Conservation (phyloP, 192 early-diverging fungal genomes). For the Mortierella antarctica region DNA sequence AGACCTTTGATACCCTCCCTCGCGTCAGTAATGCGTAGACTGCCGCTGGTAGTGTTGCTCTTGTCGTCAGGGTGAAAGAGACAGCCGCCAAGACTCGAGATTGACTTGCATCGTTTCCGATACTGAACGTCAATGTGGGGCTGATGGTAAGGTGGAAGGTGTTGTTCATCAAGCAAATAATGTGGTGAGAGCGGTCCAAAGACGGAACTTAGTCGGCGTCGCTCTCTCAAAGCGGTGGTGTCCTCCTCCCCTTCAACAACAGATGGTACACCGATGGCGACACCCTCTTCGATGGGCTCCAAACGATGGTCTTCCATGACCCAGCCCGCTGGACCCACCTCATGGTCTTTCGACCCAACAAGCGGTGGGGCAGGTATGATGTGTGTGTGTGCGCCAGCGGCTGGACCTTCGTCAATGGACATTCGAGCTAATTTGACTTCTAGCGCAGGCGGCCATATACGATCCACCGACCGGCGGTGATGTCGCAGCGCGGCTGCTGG, state of each 20-base stretch:
- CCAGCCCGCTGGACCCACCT: neutral
- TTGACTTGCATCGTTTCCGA: conserved; percentile 6
- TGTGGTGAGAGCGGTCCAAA: conserved; percentile 2
- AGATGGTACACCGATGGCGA: neutral
- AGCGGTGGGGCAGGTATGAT: conserved; percentile 41
- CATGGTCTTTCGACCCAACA: neutral
- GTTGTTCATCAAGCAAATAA: too few species aligned
- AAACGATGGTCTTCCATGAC: neutral
- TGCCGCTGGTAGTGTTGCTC: too few species aligned
- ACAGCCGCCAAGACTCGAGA: neutral
- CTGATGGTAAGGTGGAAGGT: neutral
- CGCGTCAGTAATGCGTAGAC: neutral
- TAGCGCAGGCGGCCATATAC: conserved; percentile 44
- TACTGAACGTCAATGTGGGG: conserved; percentile 19
- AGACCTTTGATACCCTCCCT: neutral
- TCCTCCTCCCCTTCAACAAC: neutral
- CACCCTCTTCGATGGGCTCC: conserved; percentile 9
- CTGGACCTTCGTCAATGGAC: conserved; percentile 27
- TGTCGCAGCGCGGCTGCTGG: conserved; percentile 18
- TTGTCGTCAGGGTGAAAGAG: too few species aligned
- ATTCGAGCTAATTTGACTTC: conserved; percentile 38
- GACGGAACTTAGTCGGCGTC: conserved; percentile 4
- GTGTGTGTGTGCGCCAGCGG: neutral
- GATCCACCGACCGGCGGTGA: conserved; percentile 37
- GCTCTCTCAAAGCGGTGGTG: neutral